phyloP scores from a whole-genome alignment of 2,329 filamentous ascomycete genomes.

The Aotearoamyces nothofagi region DNA sequence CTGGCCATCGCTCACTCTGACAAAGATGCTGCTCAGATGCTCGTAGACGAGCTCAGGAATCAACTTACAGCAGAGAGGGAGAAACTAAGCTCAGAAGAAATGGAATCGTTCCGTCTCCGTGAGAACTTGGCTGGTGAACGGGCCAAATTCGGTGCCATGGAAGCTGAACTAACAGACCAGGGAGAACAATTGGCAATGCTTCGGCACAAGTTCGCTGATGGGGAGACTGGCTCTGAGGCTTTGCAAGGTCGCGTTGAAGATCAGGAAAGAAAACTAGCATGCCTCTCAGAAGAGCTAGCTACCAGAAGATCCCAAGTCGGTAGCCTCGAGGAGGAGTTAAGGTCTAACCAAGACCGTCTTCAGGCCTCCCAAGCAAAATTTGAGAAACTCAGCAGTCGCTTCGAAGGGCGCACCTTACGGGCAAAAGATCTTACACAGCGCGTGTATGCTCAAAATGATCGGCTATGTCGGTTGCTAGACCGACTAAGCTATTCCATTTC shows the following conservation, averaged over 20 bases:
- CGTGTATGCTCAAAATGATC: conserved; percentile 71
- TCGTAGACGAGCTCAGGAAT: conserved; percentile 36
- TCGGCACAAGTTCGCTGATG: conserved; percentile 60
- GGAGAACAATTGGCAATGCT: conserved; percentile 54
- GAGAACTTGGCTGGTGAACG: conserved; percentile 38
- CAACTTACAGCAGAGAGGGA: conserved; percentile 40
- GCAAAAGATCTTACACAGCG: conserved; percentile 75
- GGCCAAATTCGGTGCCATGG: conserved; percentile 36
- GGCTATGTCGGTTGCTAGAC: conserved; percentile 70
- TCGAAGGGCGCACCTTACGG: conserved; percentile 55
- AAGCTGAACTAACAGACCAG: conserved; percentile 44
- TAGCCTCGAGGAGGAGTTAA: conserved; percentile 61
- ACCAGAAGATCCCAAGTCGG: conserved; percentile 63
- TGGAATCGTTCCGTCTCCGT: conserved; percentile 32
- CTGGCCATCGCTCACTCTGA: conserved; percentile 45
- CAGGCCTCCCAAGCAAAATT: conserved; percentile 36
- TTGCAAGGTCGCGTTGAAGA: conserved; percentile 61
- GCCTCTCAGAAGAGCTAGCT: conserved; percentile 54
- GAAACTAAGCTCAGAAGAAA: conserved; percentile 34
- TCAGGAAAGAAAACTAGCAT: conserved; percentile 55
- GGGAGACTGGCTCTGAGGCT: conserved; percentile 69
- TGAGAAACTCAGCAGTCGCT: conserved; percentile 34
- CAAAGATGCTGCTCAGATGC: conserved; percentile 40
- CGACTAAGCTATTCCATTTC: conserved; percentile 72
- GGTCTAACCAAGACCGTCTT: conserved; percentile 50